phyloP scores from a whole-genome alignment of 2,329 filamentous ascomycete genomes.

The Neodidymelliopsis sp. region DNA sequence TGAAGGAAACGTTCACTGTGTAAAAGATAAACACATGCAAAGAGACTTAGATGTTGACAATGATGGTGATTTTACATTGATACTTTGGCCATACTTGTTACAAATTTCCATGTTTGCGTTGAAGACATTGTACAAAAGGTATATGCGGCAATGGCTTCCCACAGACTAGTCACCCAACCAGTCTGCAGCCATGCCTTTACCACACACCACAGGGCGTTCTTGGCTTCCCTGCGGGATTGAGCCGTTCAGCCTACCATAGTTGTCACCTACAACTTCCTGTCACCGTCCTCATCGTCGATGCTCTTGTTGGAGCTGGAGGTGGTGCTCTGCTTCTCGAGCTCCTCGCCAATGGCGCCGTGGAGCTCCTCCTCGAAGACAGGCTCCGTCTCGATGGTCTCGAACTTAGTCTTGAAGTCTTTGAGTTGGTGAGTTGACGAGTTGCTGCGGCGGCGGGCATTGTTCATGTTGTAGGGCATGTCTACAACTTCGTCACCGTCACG shows the following conservation, averaged over 20 bases:
- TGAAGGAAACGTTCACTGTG: no score
- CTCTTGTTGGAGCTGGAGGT: slow-evolving; percentile 64
- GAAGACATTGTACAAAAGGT: slow-evolving; percentile 38
- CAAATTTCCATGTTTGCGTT: slow-evolving; percentile 25
- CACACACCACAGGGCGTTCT: slow-evolving; percentile 13
- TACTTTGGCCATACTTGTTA: slow-evolving; percentile 24
- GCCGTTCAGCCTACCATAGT: slow-evolving; percentile 7
- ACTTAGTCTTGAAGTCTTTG: slow-evolving; percentile 93
- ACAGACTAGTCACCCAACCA: slow-evolving; percentile 32
- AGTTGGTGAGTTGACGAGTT: slow-evolving; percentile 82
- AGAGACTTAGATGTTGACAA: neutral
- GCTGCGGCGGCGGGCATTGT: slow-evolving; percentile 87
- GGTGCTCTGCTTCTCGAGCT: slow-evolving; percentile 63
- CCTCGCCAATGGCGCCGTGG: slow-evolving; percentile 70
- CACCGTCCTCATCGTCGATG: slow-evolving; percentile 62
- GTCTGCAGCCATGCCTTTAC: slow-evolving; percentile 21
- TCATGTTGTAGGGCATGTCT: slow-evolving; percentile 82
- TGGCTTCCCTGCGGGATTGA: slow-evolving; percentile 18
- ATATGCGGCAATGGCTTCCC: slow-evolving; percentile 26
- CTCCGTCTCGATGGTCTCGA: slow-evolving; percentile 87
- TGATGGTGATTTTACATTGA: neutral
- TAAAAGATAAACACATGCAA: neutral
- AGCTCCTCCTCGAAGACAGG: slow-evolving; percentile 90
- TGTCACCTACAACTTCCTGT: slow-evolving; percentile 53
- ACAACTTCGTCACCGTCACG: slow-evolving; percentile 81